Evolutionary conservation across 352 stramenopile genomes (phyloP), one percentile per base, ranked within the genome.

Genomic region (Globisporangium abappressorium): DNA sequence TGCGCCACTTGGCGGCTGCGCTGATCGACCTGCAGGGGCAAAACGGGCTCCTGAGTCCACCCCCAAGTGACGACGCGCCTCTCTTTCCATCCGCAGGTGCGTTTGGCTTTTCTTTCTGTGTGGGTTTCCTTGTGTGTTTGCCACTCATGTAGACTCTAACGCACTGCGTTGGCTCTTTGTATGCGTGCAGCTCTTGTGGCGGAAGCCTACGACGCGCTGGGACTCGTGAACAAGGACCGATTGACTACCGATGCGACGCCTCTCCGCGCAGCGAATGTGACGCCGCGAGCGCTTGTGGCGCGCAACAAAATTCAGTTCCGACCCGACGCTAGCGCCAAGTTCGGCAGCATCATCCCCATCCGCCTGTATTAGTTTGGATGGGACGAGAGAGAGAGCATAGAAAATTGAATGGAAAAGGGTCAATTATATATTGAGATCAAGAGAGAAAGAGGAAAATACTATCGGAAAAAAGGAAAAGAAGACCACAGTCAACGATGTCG

Each of bases 201-300:
- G 30, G 85, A 93, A 70, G 80, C 77, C 3, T 92, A 92, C 69
- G 81, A 86, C 30, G 78, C 83, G 20, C 82, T 92, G 64, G 85
- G 78, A 12, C 70, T 93, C 43, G 79, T 80, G 59, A 71, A 86
- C 71, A 76, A 79, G 55, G 36, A 72, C 26, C 60, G 70, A 34
- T 70, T 90, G 47, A 77, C 74, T 22, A 65, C 24, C 11, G 74
- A 66, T 2, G 70, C 81, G 22, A 26, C 71, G 11, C 47, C 70
- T 8, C 58, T 89, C 7, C 77, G 70, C 5, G 71, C 73, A 33
- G 65, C 66, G 14, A 87, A 64, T 7, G 64, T 88, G 61, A 87
- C 73, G 56, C 83, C 85, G 57, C 75, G 80, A 0, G 75, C 87
- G 41, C 75, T 90, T 15, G 71, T 78, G 30, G 70, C 77, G 22